Percentiles rank a stretch among this genome's conserved stretches.
Evolutionary conservation across 2,329 filamentous ascomycete species (phyloP).

Genomic region (Botrytis pseudocinerea): DNA sequence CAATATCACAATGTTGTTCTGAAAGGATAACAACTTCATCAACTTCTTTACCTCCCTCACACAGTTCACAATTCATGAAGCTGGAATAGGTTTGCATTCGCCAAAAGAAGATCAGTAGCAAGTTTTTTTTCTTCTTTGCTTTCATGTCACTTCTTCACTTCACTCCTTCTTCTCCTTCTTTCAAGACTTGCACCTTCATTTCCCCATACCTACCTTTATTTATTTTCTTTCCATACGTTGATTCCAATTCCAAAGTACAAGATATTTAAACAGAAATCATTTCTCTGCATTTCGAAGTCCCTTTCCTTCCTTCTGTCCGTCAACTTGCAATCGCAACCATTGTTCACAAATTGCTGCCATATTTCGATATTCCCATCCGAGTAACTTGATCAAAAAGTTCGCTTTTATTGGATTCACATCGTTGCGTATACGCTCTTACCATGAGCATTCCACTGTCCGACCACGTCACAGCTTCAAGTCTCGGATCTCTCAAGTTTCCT

Average conservation of each 20-base stretch:
- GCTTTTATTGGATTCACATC: neutral
- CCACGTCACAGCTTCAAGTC: neutral
- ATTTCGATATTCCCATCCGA: neutral
- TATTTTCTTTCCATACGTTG: neutral
- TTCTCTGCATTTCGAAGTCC: neutral
- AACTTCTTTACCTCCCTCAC: conserved; percentile 1
- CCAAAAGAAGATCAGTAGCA: conserved; percentile 3
- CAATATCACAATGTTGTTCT: neutral
- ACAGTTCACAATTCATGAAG: neutral
- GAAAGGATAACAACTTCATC: neutral
- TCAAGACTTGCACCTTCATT: conserved; percentile 7
- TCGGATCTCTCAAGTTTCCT: conserved; percentile 16
- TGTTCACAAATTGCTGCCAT: neutral
- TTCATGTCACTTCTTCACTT: neutral
- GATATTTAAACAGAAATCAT: neutral
- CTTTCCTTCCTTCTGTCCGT: neutral
- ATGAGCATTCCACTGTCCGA: conserved; percentile 20
- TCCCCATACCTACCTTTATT: neutral
- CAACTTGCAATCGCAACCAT: neutral
- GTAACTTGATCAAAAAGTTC: neutral
- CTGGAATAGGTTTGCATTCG: neutral
- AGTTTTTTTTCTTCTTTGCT: conserved; percentile 5
- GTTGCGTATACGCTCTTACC: conserved; percentile 7
- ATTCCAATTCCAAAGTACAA: neutral
- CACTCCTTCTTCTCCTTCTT: conserved; percentile 9